Conservation (phyloP, 768 basidiomycete genomes). For the Kwoniella sp. region DNA sequence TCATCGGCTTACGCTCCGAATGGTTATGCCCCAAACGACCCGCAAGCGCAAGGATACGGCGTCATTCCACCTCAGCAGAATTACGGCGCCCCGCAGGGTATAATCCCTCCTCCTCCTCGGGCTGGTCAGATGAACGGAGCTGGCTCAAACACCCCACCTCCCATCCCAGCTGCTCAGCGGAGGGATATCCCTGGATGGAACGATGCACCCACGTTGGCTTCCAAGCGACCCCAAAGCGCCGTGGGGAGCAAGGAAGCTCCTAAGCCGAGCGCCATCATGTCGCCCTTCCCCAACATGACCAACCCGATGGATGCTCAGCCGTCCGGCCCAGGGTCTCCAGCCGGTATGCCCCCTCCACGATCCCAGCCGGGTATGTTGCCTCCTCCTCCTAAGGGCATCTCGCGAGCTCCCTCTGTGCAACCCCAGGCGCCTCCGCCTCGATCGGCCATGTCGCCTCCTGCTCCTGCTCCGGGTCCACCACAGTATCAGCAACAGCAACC, state of each 20-base stretch:
- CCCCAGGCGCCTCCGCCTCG: conserved; percentile 28
- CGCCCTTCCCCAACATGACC: conserved; percentile 74
- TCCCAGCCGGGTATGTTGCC: conserved; percentile 38
- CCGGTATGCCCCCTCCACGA: conserved; percentile 29
- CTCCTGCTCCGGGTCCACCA: conserved; percentile 17
- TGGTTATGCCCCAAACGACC: conserved; percentile 36
- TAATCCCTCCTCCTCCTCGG: conserved; percentile 50
- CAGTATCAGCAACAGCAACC: conserved; percentile 53
- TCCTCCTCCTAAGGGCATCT: conserved; percentile 44
- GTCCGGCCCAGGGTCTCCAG: conserved; percentile 51
- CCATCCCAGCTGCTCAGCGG: conserved; percentile 59
- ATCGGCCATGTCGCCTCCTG: conserved; percentile 19
- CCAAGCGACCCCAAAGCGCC: conserved; percentile 57
- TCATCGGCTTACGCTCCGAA: conserved; percentile 18
- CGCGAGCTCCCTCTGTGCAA: conserved; percentile 45
- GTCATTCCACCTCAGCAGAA: conserved; percentile 26
- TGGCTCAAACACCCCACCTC: conserved; percentile 50
- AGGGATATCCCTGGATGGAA: conserved; percentile 82
- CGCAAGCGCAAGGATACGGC: conserved; percentile 31
- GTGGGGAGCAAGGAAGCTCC: conserved; percentile 52
- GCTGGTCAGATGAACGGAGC: conserved; percentile 53
- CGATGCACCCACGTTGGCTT: conserved; percentile 64
- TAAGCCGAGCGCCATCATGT: conserved; percentile 70
- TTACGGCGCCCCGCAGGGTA: conserved; percentile 33
- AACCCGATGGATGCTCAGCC: conserved; percentile 32